Conservation (phyloP, 352 stramenopile genomes). For the Pythium phragmitis region DNA sequence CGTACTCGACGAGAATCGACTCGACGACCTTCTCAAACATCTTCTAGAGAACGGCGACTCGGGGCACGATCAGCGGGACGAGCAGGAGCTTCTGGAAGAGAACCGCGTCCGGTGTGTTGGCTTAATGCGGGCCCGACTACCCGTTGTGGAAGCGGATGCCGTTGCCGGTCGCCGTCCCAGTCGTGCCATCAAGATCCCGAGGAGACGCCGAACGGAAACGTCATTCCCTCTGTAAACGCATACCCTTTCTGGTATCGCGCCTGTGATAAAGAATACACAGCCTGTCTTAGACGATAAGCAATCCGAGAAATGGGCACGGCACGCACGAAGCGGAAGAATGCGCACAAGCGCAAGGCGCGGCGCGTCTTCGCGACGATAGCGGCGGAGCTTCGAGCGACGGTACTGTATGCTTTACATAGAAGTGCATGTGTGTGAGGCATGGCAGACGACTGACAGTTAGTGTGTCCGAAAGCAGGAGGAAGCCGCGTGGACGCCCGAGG, state of each 20-base stretch:
- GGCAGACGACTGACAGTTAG: not conserved
- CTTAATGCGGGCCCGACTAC: no score
- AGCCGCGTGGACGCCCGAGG: slow-evolving; percentile 40
- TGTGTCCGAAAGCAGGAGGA: slow-evolving; percentile 29
- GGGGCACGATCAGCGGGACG: no score
- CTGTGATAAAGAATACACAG: not conserved
- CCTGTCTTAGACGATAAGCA: slow-evolving; percentile 1
- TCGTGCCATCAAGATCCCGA: slow-evolving; percentile 22
- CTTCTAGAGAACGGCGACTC: no score
- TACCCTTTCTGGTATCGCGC: not conserved
- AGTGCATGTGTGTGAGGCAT: no score
- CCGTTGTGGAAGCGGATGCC: not conserved
- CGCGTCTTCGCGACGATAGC: slow-evolving; percentile 58
- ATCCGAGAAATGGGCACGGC: slow-evolving; percentile 38
- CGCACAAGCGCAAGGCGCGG: slow-evolving; percentile 70
- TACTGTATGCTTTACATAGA: slow-evolving; percentile 13
- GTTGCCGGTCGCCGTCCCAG: slow-evolving; percentile 10
- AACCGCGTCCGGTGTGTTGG: no score
- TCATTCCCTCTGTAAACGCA: not conserved
- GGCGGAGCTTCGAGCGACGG: slow-evolving; percentile 44
- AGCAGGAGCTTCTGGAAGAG: no score
- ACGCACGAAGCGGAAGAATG: slow-evolving; percentile 75
- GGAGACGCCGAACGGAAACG: slow-evolving; percentile 21
- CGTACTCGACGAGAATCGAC: slow-evolving; percentile 83
- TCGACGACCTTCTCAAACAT: slow-evolving; percentile 90